Conservation (phyloP, 345 rosid species). For the Firmiana major region DNA sequence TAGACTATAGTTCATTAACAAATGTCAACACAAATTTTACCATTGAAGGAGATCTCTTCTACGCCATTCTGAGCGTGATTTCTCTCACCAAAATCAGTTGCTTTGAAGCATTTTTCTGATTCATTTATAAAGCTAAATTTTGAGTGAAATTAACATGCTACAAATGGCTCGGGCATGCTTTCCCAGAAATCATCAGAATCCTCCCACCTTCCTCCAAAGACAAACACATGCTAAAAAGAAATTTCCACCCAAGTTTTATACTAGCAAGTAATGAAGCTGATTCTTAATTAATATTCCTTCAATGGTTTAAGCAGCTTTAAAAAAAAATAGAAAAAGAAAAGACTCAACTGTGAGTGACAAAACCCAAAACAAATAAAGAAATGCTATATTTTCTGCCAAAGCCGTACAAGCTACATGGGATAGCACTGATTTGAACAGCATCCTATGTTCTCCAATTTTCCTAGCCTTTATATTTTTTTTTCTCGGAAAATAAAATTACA, state of each 20-base stretch:
- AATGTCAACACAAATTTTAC: not conserved
- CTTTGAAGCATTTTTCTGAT: not conserved
- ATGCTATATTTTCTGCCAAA: constrained; percentile 24
- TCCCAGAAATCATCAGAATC: not conserved
- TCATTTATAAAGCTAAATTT: not conserved
- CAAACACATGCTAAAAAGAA: not conserved
- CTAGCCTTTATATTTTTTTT: constrained; percentile 1
- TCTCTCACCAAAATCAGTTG: not conserved
- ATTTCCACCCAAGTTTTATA: not conserved
- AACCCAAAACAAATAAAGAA: not conserved
- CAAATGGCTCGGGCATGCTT: not conserved
- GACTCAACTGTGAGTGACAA: constrained; percentile 5
- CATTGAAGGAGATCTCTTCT: not conserved
- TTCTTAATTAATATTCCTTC: not conserved
- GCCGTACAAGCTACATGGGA: constrained; percentile 41
- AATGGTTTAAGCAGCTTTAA: not conserved
- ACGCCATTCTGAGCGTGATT: not conserved
- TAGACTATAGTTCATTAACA: not conserved
- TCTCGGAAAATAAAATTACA: constrained; percentile 4
- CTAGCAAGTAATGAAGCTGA: not conserved
- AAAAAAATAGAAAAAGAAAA: not conserved
- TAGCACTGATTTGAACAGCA: constrained; percentile 53
- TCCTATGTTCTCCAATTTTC: constrained; percentile 41
- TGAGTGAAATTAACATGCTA: not conserved
- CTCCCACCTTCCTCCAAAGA: not conserved